Percentiles rank a stretch among this genome's conserved stretches.
These are phyloP conservation scores for Thalassiosira exigua DNA, from an alignment of 352 stramenopile species.

Conservation along the genomic window DNA sequence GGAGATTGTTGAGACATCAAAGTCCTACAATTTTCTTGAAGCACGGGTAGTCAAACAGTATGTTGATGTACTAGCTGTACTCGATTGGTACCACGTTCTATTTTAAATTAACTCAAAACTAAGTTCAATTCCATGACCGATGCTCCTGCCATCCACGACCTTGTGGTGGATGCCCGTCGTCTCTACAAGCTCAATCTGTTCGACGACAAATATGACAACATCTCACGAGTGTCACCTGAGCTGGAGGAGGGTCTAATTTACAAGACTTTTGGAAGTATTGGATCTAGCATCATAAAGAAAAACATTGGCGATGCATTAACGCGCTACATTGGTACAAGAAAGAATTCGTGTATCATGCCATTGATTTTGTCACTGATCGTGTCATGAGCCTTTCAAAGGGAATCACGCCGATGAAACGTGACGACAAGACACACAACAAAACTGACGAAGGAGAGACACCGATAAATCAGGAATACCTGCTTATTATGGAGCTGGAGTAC, in stretches of 20 bases:
- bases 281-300: conserved; percentile 9
- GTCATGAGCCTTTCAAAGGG: conserved; percentile 9
- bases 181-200: no score
- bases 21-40: no score
- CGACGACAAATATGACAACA: no score
- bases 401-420: conserved; percentile 9
- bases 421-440: conserved; percentile 20
- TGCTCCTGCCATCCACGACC: no score
- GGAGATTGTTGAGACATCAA: no score
- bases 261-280: conserved; percentile 32
- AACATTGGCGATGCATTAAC: conserved; percentile 4
- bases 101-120: no score
- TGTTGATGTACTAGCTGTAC: no score
- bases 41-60: no score
- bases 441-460: conserved; percentile 2
- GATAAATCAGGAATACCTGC: conserved; percentile 13
- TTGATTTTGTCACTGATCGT: conserved; percentile 10
- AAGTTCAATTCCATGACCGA: no score
- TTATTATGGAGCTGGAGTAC: conserved; percentile 14
- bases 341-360: conserved; percentile 22
- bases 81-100: no score
- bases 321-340: not conserved
- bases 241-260: conserved; percentile 29
- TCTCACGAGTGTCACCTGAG: no score
- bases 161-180: no score